Evolutionary conservation across 257 asterid genomes (phyloP), one percentile per base, ranked within the genome.

Genomic region (Handroanthus guayacan): DNA sequence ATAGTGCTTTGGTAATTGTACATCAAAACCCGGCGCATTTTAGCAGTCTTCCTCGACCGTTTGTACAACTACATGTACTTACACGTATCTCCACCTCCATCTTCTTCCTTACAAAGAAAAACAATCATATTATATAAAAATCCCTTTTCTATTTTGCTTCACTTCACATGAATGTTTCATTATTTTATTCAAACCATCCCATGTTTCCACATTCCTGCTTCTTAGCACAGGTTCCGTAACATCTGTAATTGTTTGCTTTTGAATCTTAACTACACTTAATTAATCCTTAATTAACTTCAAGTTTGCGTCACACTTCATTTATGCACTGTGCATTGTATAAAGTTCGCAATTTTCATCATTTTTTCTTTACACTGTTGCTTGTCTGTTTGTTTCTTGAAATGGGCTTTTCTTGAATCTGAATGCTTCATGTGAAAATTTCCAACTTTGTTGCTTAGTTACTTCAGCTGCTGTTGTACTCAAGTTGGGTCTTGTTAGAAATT

Each of bases 151-250:
- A 47, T 47, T 45, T 41, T 55, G 13, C 50, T 38, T 62, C 14
- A 63, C 76, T 71, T 69, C 87, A 79, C 82, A 82, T 86, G 85
- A 84, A 80, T 71, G 79, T 37, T 37, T 47, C 20, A 67, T 48
- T 82, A 75, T 71, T 85, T 74, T 44, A 85, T 62, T 79, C 74
- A 50, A 63, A 37, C 48, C 83, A 72, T 78, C 86, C 78, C 91
- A 84, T 78, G 90, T 85, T 83, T 43, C 83, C 82, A 81, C 84
- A 81, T 76, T 76, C 89, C 79, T 63, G 73, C 79, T 62, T 72
- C 71, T 74, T 61, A 44, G 37, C 79, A 76, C 81, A 78, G 85
- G 81, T 86, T 76, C 76, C 80, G 71, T 79, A 75, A 67, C 87
- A 73, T 25, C 75, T 73, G 62, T 76, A 11, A 54, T 66, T 43